These are phyloP conservation scores for Colletotrichum incanum DNA, from an alignment of 2,329 filamentous ascomycete species.

Conservation along the genomic window DNA sequence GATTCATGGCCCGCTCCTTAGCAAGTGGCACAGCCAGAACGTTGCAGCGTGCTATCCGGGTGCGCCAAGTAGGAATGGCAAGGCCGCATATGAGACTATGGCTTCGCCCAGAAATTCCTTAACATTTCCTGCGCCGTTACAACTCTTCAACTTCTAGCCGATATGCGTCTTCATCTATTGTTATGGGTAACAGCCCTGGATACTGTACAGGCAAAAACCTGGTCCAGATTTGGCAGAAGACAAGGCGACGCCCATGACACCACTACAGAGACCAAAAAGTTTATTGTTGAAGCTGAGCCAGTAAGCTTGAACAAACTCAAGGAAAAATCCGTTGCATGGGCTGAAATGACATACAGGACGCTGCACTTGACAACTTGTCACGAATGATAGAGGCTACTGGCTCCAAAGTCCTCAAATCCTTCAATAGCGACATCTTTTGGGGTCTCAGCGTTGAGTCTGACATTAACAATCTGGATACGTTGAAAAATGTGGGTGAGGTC, in stretches of 20 bases:
- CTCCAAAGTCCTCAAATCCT: constrained; percentile 43
- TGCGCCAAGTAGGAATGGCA: neutral
- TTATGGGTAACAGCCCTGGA: neutral
- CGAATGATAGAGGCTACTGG: constrained; percentile 41
- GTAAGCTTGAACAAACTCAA: neutral
- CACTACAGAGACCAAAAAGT: constrained; percentile 32
- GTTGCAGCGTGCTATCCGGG: constrained; percentile 17
- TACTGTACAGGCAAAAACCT: neutral
- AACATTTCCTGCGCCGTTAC: neutral
- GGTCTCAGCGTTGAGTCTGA: constrained; percentile 53
- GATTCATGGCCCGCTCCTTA: neutral
- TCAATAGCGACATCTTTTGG: constrained; percentile 51
- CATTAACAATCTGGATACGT: constrained; percentile 52
- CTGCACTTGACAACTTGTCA: constrained; percentile 35
- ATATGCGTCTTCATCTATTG: constrained; percentile 8
- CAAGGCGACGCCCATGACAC: neutral
- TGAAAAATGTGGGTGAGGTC: constrained; percentile 44
- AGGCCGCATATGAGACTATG: neutral
- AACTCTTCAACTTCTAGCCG: neutral
- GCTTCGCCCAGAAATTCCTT: neutral
- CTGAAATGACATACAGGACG: constrained; percentile 26
- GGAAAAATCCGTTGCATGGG: accelerated
- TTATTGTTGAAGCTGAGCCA: constrained; percentile 45
- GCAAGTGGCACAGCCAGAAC: neutral
- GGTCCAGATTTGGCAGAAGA: neutral